Evolutionary conservation across 106 monocot genomes (phyloP).

Genomic region (Dioscorea dumetorum): DNA sequence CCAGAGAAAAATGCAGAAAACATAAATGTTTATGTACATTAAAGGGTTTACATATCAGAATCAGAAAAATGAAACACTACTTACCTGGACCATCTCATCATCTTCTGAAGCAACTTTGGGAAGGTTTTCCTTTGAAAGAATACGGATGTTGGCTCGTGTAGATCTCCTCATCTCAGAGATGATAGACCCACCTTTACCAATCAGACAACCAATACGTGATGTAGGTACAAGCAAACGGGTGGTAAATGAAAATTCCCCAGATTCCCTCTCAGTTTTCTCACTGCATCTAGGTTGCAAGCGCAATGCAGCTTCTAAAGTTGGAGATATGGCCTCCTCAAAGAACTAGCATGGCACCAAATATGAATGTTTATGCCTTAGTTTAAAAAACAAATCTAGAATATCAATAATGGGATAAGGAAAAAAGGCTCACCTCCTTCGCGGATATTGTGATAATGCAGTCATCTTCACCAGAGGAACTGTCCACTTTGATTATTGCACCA

Average conservation of each 20-base stretch:
- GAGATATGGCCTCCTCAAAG: constrained; percentile 85
- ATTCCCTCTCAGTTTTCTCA: constrained; percentile 75
- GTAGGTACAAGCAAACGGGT: constrained; percentile 87
- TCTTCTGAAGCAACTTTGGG: constrained; percentile 91
- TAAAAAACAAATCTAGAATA: not conserved
- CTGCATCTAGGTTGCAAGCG: constrained; percentile 92
- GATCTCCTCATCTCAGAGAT: constrained; percentile 86
- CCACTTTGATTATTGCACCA: constrained; percentile 64
- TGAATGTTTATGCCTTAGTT: not conserved
- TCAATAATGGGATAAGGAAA: not conserved
- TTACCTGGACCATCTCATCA: constrained; percentile 99
- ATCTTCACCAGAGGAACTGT: constrained; percentile 55
- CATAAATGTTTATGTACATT: too few species aligned
- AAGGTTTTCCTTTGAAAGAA: constrained; percentile 83
- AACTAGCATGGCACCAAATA: constrained; percentile 27
- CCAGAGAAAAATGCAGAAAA: too few species aligned
- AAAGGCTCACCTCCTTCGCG: constrained; percentile 47
- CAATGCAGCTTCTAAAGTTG: constrained; percentile 85
- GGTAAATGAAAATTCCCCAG: constrained; percentile 53
- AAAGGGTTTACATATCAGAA: not conserved
- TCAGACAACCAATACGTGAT: constrained; percentile 93
- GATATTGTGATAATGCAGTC: constrained; percentile 72
- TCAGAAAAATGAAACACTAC: not conserved
- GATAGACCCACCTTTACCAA: constrained; percentile 93
- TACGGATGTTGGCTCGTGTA: constrained; percentile 82